Percentiles rank a stretch among this genome's conserved stretches.
Conservation (phyloP, 345 rosid species). For the Dovyalis caffra region DNA sequence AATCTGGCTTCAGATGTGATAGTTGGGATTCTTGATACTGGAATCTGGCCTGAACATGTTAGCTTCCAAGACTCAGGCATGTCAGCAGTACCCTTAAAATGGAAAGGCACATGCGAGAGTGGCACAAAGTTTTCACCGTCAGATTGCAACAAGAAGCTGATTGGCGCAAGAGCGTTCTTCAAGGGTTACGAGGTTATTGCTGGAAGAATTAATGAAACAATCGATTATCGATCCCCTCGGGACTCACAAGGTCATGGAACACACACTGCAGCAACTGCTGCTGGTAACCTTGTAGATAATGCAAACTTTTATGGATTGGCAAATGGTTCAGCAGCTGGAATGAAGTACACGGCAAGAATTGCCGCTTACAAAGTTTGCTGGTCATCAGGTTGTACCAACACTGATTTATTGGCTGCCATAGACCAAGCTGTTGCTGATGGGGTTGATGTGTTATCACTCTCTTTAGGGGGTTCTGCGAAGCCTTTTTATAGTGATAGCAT, state of each 20-base stretch:
- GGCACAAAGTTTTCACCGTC: slow-evolving; percentile 60
- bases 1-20: slow-evolving; percentile 55
- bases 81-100: slow-evolving; percentile 52
- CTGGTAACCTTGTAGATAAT: slow-evolving; percentile 40
- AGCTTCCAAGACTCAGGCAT: slow-evolving; percentile 63
- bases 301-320: slow-evolving; percentile 59
- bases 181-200: slow-evolving; percentile 50
- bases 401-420: slow-evolving; percentile 68
- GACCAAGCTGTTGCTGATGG: slow-evolving; percentile 69
- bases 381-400: slow-evolving; percentile 52
- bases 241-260: slow-evolving; percentile 83
- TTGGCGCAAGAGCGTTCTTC: slow-evolving; percentile 66
- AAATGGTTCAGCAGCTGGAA: slow-evolving; percentile 58
- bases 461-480: slow-evolving; percentile 54
- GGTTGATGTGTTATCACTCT: slow-evolving; percentile 73
- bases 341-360: slow-evolving; percentile 64
- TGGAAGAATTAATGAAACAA: slow-evolving; percentile 50
- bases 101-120: slow-evolving; percentile 70
- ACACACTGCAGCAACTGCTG: slow-evolving; percentile 86
- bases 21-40: slow-evolving; percentile 64
- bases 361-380: slow-evolving; percentile 78
- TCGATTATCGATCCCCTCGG: slow-evolving; percentile 60
- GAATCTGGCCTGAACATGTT: slow-evolving; percentile 79
- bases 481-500: slow-evolving; percentile 54
- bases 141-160: slow-evolving; percentile 67